Conservation (phyloP, 805 yeast species). For the Jamesozyma rosinii region DNA sequence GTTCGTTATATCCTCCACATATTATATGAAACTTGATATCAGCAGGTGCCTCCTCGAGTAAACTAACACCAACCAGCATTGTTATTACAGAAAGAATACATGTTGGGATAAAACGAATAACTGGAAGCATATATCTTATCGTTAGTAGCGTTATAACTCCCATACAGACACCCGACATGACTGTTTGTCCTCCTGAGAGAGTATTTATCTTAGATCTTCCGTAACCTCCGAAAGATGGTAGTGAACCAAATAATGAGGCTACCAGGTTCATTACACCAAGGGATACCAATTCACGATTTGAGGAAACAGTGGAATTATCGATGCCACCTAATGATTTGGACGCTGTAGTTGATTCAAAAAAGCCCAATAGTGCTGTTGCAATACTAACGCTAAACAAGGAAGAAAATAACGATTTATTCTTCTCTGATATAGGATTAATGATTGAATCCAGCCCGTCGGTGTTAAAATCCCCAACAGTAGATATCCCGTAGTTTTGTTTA, state of each 20-base stretch:
- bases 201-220: slow-evolving; percentile 88
- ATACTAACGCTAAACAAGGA: slow-evolving; percentile 59
- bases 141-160: slow-evolving; percentile 66
- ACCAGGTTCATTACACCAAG: slow-evolving; percentile 66
- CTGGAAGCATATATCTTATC: slow-evolving; percentile 48
- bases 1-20: slow-evolving; percentile 69
- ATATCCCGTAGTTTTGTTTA: slow-evolving; percentile 45
- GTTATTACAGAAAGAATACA: slow-evolving; percentile 76
- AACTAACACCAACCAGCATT: slow-evolving; percentile 63
- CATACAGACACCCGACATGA: slow-evolving; percentile 74
- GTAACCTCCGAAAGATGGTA: slow-evolving; percentile 93
- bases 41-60: slow-evolving; percentile 76
- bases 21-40: slow-evolving; percentile 66
- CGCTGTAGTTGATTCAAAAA: slow-evolving; percentile 89
- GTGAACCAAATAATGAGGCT: slow-evolving; percentile 51
- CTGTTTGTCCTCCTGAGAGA: slow-evolving; percentile 78
- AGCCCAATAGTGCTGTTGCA: slow-evolving; percentile 75
- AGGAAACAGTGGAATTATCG: slow-evolving; percentile 61
- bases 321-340: slow-evolving; percentile 73
- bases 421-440: slow-evolving; percentile 47
- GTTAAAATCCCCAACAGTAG: slow-evolving; percentile 59
- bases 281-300: slow-evolving; percentile 83
- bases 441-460: slow-evolving; percentile 40
- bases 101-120: slow-evolving; percentile 64
- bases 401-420: slow-evolving; percentile 40